phyloP scores from a whole-genome alignment of 345 rosid species.

The Eucalyptus cladocalyx region DNA sequence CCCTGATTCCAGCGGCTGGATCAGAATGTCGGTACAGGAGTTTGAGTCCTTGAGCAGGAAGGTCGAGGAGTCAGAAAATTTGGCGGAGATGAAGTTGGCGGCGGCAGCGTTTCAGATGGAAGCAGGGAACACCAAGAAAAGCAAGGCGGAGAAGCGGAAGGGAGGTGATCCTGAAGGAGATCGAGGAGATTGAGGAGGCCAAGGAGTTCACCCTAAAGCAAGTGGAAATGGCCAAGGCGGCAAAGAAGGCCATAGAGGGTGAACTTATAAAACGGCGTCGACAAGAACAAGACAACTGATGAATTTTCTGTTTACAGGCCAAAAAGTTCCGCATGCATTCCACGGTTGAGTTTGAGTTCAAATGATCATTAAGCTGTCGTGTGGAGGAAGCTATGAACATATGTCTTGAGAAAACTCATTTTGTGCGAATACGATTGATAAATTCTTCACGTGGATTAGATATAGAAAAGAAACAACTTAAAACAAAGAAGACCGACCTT shows the following conservation, averaged over 20 bases:
- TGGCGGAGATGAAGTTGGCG: constrained; percentile 31
- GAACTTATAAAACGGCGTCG: constrained; percentile 53
- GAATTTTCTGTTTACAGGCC: neutral
- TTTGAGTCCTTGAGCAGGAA: constrained; percentile 37
- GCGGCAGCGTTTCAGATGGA: constrained; percentile 35
- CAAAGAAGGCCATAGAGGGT: constrained; percentile 39
- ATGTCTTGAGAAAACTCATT: neutral
- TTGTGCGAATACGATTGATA: neutral
- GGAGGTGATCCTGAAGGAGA: constrained; percentile 34
- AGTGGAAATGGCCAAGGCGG: constrained; percentile 57
- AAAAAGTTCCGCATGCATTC: neutral
- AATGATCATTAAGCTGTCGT: neutral
- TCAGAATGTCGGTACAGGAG: constrained; percentile 43
- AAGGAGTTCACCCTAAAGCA: constrained; percentile 61
- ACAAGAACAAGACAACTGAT: constrained; percentile 10
- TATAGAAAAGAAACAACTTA: neutral
- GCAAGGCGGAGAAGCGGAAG: constrained; percentile 21
- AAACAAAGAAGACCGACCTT: neutral
- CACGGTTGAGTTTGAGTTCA: neutral
- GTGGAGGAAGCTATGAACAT: neutral
- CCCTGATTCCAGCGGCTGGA: constrained; percentile 8
- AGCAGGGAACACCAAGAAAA: constrained; percentile 24
- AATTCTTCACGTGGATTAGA: neutral
- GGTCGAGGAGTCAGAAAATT: constrained; percentile 24
- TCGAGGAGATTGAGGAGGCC: constrained; percentile 57